Base-by-base conservation (phyloP, 495 filamentous ascomycete genomes). In the Hyaloscypha finlandica region DNA sequence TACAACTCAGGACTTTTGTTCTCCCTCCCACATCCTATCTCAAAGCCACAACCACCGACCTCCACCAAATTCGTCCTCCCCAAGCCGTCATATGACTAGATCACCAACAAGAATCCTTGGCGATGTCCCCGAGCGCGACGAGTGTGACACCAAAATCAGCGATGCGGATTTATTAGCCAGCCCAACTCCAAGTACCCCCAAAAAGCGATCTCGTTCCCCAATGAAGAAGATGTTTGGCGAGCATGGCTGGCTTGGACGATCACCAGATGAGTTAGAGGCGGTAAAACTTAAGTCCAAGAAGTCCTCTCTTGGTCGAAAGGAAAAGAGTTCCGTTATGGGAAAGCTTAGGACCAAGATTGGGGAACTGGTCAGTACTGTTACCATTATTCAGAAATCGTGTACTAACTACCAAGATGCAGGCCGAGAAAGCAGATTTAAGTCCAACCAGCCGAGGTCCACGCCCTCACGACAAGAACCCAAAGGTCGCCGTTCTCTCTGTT, bases 171-270 rank as follows among this genome's bases (percentile, higher is more conserved):
- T 19, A 19, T 14, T 19, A 19, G 22, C 3, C 29, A 11, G 29
- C 19, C 29, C 9, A 42, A 48, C 45, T 20, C 59, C 58, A 19
- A 54, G 29, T 22, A 45, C 61, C 5, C 68, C 74, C 14, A 63
- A 67, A 19, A 79, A 77, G 59, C 66, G 75, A 37, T 75, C 77
- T 35, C 70, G 77, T 31, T 81, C 78, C 1, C 79, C 78, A 42
- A 79, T 80, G 74, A 87, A 86, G 72, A 81, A 81, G 61, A 74
- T 87, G 61, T 86, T 87, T 64, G 84, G 84, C 2, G 74, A 80
- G 35, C 74, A 80, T 31, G 84, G 84, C 56, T 85, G 79, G 79
- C 79, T 86, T 55, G 81, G 81, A 60, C 31, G 58, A 20, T 68
- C 68, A 20, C 65, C 71, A 4, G 42, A 66, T 32, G 42, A 74